These are phyloP conservation scores for Coemansia javaensis DNA, from an alignment of 192 early-diverging fungal species.

Conservation along the genomic window DNA sequence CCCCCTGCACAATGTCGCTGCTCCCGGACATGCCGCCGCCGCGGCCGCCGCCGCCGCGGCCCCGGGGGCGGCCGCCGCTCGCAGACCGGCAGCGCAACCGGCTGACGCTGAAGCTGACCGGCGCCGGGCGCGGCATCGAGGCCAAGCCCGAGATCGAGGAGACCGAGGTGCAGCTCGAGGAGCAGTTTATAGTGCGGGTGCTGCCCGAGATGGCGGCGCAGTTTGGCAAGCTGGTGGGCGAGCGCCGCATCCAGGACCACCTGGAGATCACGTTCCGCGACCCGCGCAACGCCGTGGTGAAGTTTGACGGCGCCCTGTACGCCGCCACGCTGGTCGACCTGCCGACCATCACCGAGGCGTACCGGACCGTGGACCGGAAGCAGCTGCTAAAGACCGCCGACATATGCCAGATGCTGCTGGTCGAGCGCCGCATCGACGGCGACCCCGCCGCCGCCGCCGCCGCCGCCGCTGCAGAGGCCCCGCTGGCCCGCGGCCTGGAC, in stretches of 20 bases:
- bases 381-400: slow-evolving; percentile 45
- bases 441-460: too few relatives aligned
- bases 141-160: slow-evolving; percentile 13
- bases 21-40: neutral
- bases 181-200: slow-evolving; percentile 39
- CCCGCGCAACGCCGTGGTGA: slow-evolving; percentile 27
- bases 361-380: slow-evolving; percentile 35
- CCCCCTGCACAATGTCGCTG: neutral
- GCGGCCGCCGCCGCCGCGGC: slow-evolving; percentile 12
- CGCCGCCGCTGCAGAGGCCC: too few relatives aligned
- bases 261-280: slow-evolving; percentile 37
- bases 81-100: slow-evolving; percentile 41
- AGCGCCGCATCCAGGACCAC: slow-evolving; percentile 30
- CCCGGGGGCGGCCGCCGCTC: slow-evolving; percentile 42
- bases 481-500: slow-evolving; percentile 31
- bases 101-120: slow-evolving; percentile 37
- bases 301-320: slow-evolving; percentile 14
- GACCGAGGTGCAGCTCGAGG: slow-evolving; percentile 26
- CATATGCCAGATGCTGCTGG: slow-evolving; percentile 39
- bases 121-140: slow-evolving; percentile 8
- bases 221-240: slow-evolving; percentile 20
- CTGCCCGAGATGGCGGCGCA: slow-evolving; percentile 26
- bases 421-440: slow-evolving; percentile 15
- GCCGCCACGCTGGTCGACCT: slow-evolving; percentile 29
- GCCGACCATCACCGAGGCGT: slow-evolving; percentile 40